A percentile compares a stretch with the other conserved stretches of the same genome.
Conservation (phyloP, 352 stramenopile species). For the Globisporangium perplexum region DNA sequence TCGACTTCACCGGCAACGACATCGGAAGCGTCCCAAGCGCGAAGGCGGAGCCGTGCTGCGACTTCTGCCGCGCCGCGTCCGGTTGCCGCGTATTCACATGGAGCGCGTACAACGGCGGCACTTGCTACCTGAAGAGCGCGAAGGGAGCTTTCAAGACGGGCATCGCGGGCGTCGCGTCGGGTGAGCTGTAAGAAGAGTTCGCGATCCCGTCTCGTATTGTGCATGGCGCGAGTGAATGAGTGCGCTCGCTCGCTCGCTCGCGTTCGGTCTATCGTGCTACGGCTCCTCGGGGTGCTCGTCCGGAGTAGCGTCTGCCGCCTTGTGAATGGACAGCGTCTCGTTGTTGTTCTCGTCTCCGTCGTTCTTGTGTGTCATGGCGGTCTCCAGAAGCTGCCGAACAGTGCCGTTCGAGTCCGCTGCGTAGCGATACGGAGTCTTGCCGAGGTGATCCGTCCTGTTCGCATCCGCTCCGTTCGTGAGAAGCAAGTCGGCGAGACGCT, state of each 20-base stretch:
- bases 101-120: constrained; percentile 41
- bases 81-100: constrained; percentile 45
- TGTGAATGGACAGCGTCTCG: no score
- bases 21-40: constrained; percentile 12
- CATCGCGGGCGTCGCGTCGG: constrained; percentile 1
- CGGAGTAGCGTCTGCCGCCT: no score
- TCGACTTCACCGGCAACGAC: constrained; percentile 20
- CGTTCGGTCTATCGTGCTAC: no score
- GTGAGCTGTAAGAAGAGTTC: background rate
- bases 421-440: background rate
- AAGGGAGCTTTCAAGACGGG: constrained; percentile 10
- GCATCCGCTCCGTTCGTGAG: background rate
- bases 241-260: no score
- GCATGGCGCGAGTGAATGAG: no score
- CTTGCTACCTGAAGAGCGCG: constrained; percentile 43
- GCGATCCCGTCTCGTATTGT: background rate
- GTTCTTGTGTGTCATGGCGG: no score
- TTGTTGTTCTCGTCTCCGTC: background rate
- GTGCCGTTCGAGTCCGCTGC: background rate
- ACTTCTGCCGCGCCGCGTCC: constrained; percentile 18
- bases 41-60: constrained; percentile 20
- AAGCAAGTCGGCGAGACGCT: background rate
- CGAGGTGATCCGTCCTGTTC: background rate
- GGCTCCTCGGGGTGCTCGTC: no score
- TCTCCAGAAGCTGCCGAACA: background rate